A percentile compares a stretch with the other conserved stretches of the same genome.
These are phyloP conservation scores for Veloporphyrellus conicus DNA, from an alignment of 1,284 basidiomycete genomes.

Conservation along the genomic window DNA sequence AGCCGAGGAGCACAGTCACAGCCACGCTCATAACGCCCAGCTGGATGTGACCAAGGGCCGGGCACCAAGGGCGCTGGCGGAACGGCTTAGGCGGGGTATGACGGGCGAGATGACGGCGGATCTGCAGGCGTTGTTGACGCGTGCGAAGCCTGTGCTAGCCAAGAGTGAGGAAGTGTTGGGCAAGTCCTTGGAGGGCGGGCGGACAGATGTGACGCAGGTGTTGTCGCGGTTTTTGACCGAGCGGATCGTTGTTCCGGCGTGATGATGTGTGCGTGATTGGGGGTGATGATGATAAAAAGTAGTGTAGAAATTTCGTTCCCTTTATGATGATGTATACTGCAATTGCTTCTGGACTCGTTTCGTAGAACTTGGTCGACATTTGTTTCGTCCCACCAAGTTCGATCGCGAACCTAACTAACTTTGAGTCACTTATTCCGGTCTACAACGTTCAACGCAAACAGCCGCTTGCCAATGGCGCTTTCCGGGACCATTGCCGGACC, in stretches of 20 bases:
- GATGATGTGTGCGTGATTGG: slow-evolving; percentile 3
- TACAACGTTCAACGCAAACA: too few relatives aligned
- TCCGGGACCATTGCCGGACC: too few relatives aligned
- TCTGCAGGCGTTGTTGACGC: slow-evolving; percentile 60
- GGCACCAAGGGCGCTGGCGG: slow-evolving; percentile 49
- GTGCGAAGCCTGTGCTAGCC: slow-evolving; percentile 55
- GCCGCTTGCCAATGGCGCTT: too few relatives aligned
- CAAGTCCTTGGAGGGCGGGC: slow-evolving; percentile 6
- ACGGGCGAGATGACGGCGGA: slow-evolving; percentile 75
- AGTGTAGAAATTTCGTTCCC: not conserved
- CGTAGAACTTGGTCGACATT: too few relatives aligned
- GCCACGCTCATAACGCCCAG: slow-evolving; percentile 11
- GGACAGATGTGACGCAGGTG: slow-evolving; percentile 49
- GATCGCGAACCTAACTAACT: too few relatives aligned
- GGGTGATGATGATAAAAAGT: too few relatives aligned
- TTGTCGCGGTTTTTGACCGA: slow-evolving; percentile 64
- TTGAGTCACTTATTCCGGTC: too few relatives aligned
- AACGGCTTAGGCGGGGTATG: slow-evolving; percentile 66
- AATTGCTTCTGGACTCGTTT: too few relatives aligned
- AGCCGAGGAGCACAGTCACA: slow-evolving; percentile 34
- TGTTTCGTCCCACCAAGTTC: too few relatives aligned
- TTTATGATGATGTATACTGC: too few relatives aligned
- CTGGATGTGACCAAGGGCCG: slow-evolving; percentile 38
- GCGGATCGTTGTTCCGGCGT: slow-evolving; percentile 39
- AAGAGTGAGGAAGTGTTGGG: slow-evolving; percentile 44